Evolutionary conservation across 1,284 basidiomycete species (phyloP).

Genomic region (Malassezia restricta): DNA sequence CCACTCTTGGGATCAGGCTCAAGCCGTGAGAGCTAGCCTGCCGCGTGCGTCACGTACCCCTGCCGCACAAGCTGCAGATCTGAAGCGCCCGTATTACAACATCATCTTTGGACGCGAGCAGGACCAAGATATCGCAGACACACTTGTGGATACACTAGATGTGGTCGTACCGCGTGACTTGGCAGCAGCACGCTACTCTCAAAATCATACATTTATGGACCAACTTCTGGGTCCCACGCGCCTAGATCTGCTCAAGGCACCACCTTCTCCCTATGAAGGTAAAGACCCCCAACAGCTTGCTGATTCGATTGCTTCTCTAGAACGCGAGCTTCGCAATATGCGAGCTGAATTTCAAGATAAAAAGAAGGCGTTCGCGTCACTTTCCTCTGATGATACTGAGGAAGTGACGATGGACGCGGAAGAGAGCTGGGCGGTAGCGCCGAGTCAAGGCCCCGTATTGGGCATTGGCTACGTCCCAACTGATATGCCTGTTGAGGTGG

Average conservation of each 20-base stretch:
- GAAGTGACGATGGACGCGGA: conserved; percentile 5
- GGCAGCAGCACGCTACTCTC: conserved; percentile 34
- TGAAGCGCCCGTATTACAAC: conserved; percentile 13
- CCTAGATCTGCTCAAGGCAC: conserved; percentile 29
- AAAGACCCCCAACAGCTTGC: conserved; percentile 20
- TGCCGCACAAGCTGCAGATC: background rate
- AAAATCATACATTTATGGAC: conserved; percentile 38
- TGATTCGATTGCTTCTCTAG: conserved; percentile 13
- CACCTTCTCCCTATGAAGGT: conserved; percentile 27
- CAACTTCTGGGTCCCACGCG: conserved; percentile 34
- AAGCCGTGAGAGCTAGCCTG: conserved; percentile 7
- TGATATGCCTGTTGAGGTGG: conserved; percentile 13
- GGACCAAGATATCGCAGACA: conserved; percentile 17
- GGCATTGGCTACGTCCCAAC: conserved; percentile 31
- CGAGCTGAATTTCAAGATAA: background rate
- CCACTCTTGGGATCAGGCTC: conserved; percentile 4
- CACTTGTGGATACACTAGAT: conserved; percentile 34
- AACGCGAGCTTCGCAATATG: conserved; percentile 13
- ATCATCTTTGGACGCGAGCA: conserved; percentile 10
- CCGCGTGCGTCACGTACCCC: conserved; percentile 6
- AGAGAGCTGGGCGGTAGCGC: conserved; percentile 17
- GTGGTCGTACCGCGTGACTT: conserved; percentile 32
- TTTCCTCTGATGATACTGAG: background rate
- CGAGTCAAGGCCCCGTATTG: conserved; percentile 25
- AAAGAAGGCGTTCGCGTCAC: background rate